Percentiles rank a stretch among this genome's conserved stretches.
phyloP scores from a whole-genome alignment of 164 flowering plant genomes.

The Santalum album region DNA sequence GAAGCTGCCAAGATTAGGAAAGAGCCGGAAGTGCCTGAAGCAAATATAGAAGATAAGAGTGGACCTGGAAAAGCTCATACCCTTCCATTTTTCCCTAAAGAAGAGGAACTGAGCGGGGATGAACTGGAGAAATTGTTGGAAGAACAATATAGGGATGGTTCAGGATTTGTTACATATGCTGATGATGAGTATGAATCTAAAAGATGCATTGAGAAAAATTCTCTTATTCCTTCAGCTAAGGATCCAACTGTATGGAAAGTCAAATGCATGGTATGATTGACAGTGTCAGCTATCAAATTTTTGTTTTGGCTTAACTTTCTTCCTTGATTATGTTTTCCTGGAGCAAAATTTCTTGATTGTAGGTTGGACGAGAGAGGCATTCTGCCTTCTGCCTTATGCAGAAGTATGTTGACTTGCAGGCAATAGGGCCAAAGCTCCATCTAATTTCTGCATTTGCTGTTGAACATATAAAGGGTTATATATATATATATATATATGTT shows the following conservation, averaged over 20 bases:
- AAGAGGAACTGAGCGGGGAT: conserved; percentile 59
- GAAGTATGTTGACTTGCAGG: conserved; percentile 59
- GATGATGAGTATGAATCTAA: conserved; percentile 41
- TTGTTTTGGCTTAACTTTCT: no score
- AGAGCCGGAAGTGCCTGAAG: conserved; percentile 31
- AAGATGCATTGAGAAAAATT: conserved; percentile 18
- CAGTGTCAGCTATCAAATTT: not conserved
- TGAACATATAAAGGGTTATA: conserved; percentile 71
- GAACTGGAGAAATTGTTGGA: conserved; percentile 60
- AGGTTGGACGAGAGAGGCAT: conserved; percentile 86
- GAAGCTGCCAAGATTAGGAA: conserved; percentile 26
- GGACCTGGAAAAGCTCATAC: conserved; percentile 25
- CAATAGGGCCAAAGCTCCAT: conserved; percentile 52
- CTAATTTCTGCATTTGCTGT: conserved; percentile 69
- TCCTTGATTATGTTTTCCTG: no score
- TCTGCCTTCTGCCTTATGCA: conserved; percentile 85
- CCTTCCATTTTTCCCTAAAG: conserved; percentile 53
- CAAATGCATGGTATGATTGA: conserved; percentile 60
- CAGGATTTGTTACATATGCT: conserved; percentile 38
- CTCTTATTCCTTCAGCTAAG: conserved; percentile 20
- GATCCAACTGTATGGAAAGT: conserved; percentile 73
- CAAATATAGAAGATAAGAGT: conserved; percentile 17
- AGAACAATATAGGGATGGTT: conserved; percentile 43
- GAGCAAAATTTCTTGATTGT: conserved; percentile 10
- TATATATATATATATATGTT: no score